These are phyloP conservation scores for Aspergillus neoniger DNA, from an alignment of 2,329 filamentous ascomycete species.

Conservation along the genomic window DNA sequence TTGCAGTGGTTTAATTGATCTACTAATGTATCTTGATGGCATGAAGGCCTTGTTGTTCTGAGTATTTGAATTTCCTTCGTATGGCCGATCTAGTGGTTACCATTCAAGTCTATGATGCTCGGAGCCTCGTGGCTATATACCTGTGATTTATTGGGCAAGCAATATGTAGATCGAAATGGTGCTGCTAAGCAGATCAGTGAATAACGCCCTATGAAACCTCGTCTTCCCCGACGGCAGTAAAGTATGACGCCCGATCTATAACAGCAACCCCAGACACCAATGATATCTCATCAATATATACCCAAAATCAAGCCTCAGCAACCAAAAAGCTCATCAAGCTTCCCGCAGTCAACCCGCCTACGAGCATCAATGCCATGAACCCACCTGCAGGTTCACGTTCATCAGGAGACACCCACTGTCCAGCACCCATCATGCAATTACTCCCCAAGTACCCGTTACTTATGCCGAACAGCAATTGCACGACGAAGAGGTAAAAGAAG, in stretches of 20 bases:
- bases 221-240: not conserved
- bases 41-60: not conserved
- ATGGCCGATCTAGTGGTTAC: too few relatives aligned
- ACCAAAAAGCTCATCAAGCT: slow-evolving; percentile 85
- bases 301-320: slow-evolving; percentile 39
- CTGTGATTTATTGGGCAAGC: too few relatives aligned
- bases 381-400: slow-evolving; percentile 87
- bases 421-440: slow-evolving; percentile 87
- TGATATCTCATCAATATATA: too few relatives aligned
- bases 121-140: too few relatives aligned
- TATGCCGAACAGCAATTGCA: slow-evolving; percentile 81
- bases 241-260: too few relatives aligned
- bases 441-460: slow-evolving; percentile 86
- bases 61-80: not conserved
- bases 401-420: slow-evolving; percentile 75
- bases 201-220: too few relatives aligned
- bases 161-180: too few relatives aligned
- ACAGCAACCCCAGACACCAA: not conserved
- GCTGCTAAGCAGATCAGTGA: too few relatives aligned
- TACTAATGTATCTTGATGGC: not conserved
- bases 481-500: slow-evolving; percentile 79
- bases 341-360: slow-evolving; percentile 78
- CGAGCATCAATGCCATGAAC: slow-evolving; percentile 92
- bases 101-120: too few relatives aligned
- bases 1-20: not conserved